Evolutionary conservation across 176 grass and related monocot genomes (phyloP), one percentile per base, ranked within the genome.

Genomic region (Tuctoria greenei): DNA sequence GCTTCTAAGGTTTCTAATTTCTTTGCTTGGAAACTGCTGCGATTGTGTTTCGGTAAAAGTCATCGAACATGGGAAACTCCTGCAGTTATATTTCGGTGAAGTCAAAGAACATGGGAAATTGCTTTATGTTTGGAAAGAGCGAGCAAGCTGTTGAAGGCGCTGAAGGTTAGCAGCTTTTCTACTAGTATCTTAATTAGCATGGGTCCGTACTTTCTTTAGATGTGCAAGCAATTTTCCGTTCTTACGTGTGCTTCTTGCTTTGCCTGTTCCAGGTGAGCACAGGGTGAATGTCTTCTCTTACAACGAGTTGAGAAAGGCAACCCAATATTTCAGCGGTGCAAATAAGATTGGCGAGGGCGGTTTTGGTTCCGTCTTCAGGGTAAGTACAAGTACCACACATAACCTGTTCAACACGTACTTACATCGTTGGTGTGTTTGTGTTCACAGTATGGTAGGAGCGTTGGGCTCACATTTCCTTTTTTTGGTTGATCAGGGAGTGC

Each of bases 331-430:
- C 66, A 87, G 80, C 57, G 63, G 44, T 15, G 83, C 82, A 72
- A 97, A 97, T 18, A 97, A 97, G 81, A 81, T 97, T 83, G 93
- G 93, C 38, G 85, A 93, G 79, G 93, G 93, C 17, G 93, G 93
- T 80, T 97, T 97, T 13, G 93, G 93, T 80, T 83, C 90, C 51
- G 93, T 97, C 10, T 93, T 88, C 75, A 88, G 86, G 85, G 93
- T 97, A 88, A 70, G n/a, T 2, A 31, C 3, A 31, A 40, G 6
- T 55, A 64, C 59, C 6, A n/a, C n/a, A n/a, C 63, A 36, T 25
- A 40, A 52, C 43, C 20, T 4, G 36, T 39, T 80, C 38, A 12
- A 36, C 40, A 26, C 34, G n/a, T n/a, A n/a, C n/a, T n/a, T n/a
- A n/a, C n/a, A n/a, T n/a, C n/a, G n/a, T 40, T 28, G 2, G 72